Percentiles rank a stretch among this genome's conserved stretches.
Conservation (phyloP, 2,329 filamentous ascomycete genomes). For the Sclerotinia glacialis region DNA sequence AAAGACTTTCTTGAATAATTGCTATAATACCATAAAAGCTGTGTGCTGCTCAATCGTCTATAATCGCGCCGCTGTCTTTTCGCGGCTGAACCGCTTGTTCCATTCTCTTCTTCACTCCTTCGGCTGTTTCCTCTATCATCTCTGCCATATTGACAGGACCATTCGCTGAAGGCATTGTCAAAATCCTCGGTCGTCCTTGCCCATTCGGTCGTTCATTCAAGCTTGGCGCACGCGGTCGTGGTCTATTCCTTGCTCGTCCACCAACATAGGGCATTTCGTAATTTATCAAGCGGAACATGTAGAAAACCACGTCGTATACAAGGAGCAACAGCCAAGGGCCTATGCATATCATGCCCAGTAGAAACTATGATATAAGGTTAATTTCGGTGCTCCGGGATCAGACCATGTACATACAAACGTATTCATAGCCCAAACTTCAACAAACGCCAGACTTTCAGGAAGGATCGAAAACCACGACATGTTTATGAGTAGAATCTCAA, state of each 20-base stretch:
- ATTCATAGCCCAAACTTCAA: constrained; percentile 62
- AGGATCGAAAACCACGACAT: constrained; percentile 68
- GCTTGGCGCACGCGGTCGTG: constrained; percentile 59
- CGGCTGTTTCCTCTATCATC: constrained; percentile 21
- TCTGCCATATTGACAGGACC: constrained; percentile 16
- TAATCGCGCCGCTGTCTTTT: constrained; percentile 26
- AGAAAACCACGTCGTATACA: constrained; percentile 62
- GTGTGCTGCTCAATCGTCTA: constrained; percentile 26
- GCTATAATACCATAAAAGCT: constrained; percentile 23
- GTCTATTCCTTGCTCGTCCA: constrained; percentile 57
- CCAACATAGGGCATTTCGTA: constrained; percentile 60
- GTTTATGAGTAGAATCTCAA: background rate
- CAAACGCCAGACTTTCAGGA: constrained; percentile 52
- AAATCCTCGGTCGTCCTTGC: constrained; percentile 38
- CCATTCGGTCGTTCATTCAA: constrained; percentile 56
- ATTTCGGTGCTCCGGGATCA: constrained; percentile 15
- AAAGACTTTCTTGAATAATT: constrained; percentile 46
- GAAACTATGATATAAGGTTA: constrained; percentile 47
- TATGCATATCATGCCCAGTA: constrained; percentile 59
- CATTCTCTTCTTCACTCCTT: constrained; percentile 28
- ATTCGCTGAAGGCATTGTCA: constrained; percentile 28
- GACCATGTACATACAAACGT: constrained; percentile 45
- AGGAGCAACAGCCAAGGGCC: constrained; percentile 61
- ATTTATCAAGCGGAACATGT: constrained; percentile 55
- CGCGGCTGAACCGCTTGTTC: constrained; percentile 27